A percentile compares a stretch with the other conserved stretches of the same genome.
These are phyloP conservation scores for Arxiozyma slooffiae DNA, from an alignment of 1,139 yeast genomes.

Conservation along the genomic window DNA sequence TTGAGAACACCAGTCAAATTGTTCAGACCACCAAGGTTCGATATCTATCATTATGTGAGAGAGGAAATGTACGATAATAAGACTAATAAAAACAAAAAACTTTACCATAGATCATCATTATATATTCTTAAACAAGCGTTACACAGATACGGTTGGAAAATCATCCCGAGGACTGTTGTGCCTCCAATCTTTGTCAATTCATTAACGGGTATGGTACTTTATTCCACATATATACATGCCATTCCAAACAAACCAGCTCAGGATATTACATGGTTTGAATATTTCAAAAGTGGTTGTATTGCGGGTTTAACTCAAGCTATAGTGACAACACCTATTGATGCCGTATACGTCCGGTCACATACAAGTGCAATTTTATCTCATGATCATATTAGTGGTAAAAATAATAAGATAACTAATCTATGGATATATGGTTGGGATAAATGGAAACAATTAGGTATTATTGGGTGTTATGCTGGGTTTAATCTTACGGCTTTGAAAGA, in stretches of 20 bases:
- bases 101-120: slow-evolving; percentile 55
- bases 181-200: slow-evolving; percentile 87
- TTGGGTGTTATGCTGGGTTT: slow-evolving; percentile 87
- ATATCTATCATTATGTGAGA: slow-evolving; percentile 61
- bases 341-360: slow-evolving; percentile 72
- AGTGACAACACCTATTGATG: slow-evolving; percentile 94
- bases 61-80: slow-evolving; percentile 12
- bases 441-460: slow-evolving; percentile 60
- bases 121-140: slow-evolving; percentile 67
- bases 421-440: slow-evolving; percentile 71
- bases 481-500: slow-evolving; percentile 69
- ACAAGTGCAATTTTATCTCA: slow-evolving; percentile 66
- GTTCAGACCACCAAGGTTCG: slow-evolving; percentile 84
- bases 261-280: slow-evolving; percentile 33
- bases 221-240: slow-evolving; percentile 63
- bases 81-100: neutral
- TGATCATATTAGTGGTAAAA: slow-evolving; percentile 1
- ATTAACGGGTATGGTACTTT: slow-evolving; percentile 74
- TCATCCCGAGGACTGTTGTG: slow-evolving; percentile 70
- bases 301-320: slow-evolving; percentile 83
- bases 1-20: slow-evolving; percentile 76
- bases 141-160: slow-evolving; percentile 73
- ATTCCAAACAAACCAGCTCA: slow-evolving; percentile 20
- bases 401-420: slow-evolving; percentile 48
- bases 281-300: slow-evolving; percentile 69